These are phyloP conservation scores for Vitis cinerea DNA, from an alignment of 164 flowering plant species.

Conservation along the genomic window DNA sequence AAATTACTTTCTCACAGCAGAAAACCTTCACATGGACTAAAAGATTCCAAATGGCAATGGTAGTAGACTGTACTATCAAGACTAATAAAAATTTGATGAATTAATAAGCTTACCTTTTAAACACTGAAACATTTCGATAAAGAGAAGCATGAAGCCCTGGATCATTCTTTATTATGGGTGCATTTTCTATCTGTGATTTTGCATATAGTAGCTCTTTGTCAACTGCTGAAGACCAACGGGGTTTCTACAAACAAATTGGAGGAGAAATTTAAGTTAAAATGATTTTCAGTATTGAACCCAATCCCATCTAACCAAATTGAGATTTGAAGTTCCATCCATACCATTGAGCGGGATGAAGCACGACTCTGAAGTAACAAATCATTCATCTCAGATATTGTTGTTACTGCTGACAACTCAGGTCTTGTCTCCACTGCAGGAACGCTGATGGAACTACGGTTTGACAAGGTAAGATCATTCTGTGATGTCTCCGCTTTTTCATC, in stretches of 20 bases:
- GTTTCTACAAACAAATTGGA: conserved; percentile 31
- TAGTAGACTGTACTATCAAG: no score
- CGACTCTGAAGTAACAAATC: conserved; percentile 36
- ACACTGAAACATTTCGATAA: conserved; percentile 55
- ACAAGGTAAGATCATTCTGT: background rate
- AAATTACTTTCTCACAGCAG: no score
- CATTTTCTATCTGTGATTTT: conserved; percentile 47
- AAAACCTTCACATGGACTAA: background rate
- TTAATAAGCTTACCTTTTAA: conserved; percentile 42
- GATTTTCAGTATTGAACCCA: background rate
- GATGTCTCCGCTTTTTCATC: conserved; percentile 7
- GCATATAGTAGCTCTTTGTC: conserved; percentile 50
- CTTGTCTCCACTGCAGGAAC: conserved; percentile 17
- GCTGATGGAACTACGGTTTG: conserved; percentile 3
- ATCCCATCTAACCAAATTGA: conserved; percentile 1
- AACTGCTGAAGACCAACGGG: conserved; percentile 45
- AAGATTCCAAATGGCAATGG: background rate
- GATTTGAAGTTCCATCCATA: conserved; percentile 13
- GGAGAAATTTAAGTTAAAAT: conserved; percentile 5
- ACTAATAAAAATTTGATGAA: background rate
- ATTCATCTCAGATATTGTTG: conserved; percentile 55
- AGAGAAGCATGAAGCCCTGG: conserved; percentile 52
- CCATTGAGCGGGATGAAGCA: conserved; percentile 39
- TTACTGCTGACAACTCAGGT: conserved; percentile 23
- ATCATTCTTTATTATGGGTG: conserved; percentile 34